These are phyloP conservation scores for Malassezia slooffiae DNA, from an alignment of 1,284 basidiomycete species.

Conservation along the genomic window DNA sequence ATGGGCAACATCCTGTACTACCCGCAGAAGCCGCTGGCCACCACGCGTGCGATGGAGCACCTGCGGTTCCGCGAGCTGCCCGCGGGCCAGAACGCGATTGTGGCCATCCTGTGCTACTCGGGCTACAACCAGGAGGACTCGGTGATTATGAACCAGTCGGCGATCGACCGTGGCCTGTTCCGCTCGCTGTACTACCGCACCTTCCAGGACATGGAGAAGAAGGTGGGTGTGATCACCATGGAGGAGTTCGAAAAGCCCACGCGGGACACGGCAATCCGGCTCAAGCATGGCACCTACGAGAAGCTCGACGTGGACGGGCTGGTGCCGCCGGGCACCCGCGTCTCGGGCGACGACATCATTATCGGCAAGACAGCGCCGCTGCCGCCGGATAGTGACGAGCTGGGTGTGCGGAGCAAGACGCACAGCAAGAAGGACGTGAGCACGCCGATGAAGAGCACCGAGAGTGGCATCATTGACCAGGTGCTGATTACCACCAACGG, in stretches of 20 bases:
- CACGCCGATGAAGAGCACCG: constrained; percentile 92
- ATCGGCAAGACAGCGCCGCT: constrained; percentile 98
- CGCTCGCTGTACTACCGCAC: constrained; percentile 96
- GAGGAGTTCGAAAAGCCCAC: constrained; percentile 98
- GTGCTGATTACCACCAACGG: constrained; percentile 91
- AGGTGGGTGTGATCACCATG: constrained; percentile 65
- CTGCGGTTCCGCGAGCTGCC: constrained; percentile 94
- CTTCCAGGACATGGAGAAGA: constrained; percentile 95
- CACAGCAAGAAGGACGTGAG: constrained; percentile 91
- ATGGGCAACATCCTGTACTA: constrained; percentile 85
- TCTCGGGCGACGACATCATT: constrained; percentile 93
- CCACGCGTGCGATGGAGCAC: constrained; percentile 97
- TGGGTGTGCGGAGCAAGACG: constrained; percentile 80
- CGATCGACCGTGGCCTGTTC: constrained; percentile 95
- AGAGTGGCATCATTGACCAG: constrained; percentile 94
- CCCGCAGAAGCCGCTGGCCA: constrained; percentile 95
- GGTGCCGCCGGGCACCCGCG: constrained; percentile 87
- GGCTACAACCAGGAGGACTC: constrained; percentile 99
- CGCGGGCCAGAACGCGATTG: constrained; percentile 94
- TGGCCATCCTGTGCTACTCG: constrained; percentile 95
- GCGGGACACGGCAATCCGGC: constrained; percentile 78
- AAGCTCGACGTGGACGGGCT: constrained; percentile 94
- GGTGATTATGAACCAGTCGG: constrained; percentile 99
- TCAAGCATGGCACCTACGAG: constrained; percentile 98
- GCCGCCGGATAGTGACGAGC: constrained; percentile 87